Conservation (phyloP, 768 basidiomycete genomes). For the Boletellus sp. region DNA sequence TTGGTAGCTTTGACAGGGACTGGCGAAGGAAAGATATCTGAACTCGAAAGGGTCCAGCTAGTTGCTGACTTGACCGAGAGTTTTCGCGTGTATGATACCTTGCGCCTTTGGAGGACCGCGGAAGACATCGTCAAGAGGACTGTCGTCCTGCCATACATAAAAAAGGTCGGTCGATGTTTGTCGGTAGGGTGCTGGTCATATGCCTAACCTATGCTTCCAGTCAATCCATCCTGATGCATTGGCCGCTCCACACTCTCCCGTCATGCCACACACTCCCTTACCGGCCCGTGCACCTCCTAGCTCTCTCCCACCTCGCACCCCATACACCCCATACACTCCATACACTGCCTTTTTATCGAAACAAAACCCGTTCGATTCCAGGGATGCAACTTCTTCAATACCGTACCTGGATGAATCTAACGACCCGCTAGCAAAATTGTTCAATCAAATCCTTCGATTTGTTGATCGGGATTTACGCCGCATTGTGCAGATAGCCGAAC, state of each 20-base stretch:
- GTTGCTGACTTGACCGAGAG: constrained; percentile 73
- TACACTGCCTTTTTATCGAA: constrained; percentile 46
- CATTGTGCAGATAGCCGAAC: constrained; percentile 77
- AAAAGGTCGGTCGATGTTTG: constrained; percentile 55
- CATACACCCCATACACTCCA: constrained; percentile 51
- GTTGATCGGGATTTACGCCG: constrained; percentile 69
- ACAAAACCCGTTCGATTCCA: constrained; percentile 36
- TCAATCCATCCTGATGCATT: constrained; percentile 73
- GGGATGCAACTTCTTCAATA: constrained; percentile 32
- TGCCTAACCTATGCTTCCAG: constrained; percentile 37
- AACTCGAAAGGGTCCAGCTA: constrained; percentile 62
- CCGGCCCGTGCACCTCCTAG: constrained; percentile 11
- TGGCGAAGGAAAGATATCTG: constrained; percentile 46
- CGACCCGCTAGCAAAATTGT: constrained; percentile 69
- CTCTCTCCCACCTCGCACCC: constrained; percentile 50
- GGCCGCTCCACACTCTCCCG: constrained; percentile 64
- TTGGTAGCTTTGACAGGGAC: constrained; percentile 50
- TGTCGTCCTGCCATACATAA: constrained; percentile 71
- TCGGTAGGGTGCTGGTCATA: background rate
- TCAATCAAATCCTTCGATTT: constrained; percentile 79
- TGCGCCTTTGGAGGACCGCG: constrained; percentile 82
- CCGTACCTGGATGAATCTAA: constrained; percentile 63
- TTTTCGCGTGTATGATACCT: constrained; percentile 70
- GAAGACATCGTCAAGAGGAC: constrained; percentile 79
- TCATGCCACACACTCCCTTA: constrained; percentile 75